phyloP scores from a whole-genome alignment of 345 rosid genomes.

The Corchorus capsularis region DNA sequence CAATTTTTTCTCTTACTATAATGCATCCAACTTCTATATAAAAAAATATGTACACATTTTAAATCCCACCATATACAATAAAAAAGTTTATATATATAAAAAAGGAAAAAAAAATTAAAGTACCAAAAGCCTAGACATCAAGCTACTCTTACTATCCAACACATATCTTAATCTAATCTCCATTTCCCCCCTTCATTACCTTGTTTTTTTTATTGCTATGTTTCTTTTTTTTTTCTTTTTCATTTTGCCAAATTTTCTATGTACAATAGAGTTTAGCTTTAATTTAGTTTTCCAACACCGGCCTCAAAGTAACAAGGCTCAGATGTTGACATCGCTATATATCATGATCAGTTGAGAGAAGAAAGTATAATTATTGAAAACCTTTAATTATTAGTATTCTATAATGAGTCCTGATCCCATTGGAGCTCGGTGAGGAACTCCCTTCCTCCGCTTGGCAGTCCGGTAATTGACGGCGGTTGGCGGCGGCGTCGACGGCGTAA shows the following conservation, averaged over 20 bases:
- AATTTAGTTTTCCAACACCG: conserved; percentile 24
- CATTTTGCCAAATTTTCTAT: neutral
- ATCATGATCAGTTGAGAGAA: neutral
- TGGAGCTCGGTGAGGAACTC: conserved; percentile 64
- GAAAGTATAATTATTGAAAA: neutral
- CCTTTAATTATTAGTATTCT: conserved; percentile 33
- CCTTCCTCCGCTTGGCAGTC: conserved; percentile 59
- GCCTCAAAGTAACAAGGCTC: conserved; percentile 30
- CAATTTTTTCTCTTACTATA: neutral
- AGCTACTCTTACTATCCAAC: conserved; percentile 10
- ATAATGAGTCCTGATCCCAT: conserved; percentile 55
- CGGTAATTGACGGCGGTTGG: conserved; percentile 40
- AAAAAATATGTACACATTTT: neutral
- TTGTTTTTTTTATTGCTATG: neutral
- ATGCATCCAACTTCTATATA: conserved; percentile 1
- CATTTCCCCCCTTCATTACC: neutral
- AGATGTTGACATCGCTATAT: conserved; percentile 3
- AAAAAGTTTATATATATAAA: neutral
- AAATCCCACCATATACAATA: neutral
- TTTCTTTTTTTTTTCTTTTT: neutral
- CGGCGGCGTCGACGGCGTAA: conserved; percentile 57
- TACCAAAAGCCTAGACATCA: neutral
- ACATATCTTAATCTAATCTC: neutral
- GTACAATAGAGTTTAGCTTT: neutral
- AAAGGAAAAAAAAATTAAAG: neutral